phyloP scores from a whole-genome alignment of 352 stramenopile genomes.

The Blastocystis sp. region DNA sequence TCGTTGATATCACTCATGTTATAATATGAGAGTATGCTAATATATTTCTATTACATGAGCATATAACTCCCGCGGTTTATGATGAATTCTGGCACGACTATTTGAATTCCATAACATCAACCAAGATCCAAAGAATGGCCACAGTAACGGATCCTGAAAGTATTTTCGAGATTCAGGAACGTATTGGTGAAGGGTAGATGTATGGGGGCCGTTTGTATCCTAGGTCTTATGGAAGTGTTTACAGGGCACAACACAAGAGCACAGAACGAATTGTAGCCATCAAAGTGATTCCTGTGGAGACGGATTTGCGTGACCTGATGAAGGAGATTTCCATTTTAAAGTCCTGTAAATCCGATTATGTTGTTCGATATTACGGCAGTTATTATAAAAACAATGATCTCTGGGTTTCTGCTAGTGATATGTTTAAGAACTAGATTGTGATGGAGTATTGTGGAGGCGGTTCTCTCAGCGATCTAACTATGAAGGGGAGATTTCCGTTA shows the following conservation, averaged over 20 bases:
- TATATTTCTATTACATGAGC: not conserved
- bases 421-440: constrained; percentile 56
- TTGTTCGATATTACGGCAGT: constrained; percentile 64
- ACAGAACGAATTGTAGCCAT: constrained; percentile 9
- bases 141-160: not conserved
- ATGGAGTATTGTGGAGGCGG: constrained; percentile 65
- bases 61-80: not conserved
- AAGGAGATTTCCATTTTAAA: constrained; percentile 65
- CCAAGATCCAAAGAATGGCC: not conserved
- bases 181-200: constrained; percentile 19
- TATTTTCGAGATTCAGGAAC: constrained; percentile 21
- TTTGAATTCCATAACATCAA: not conserved
- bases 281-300: constrained; percentile 61
- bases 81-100: not conserved
- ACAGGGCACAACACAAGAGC: not conserved
- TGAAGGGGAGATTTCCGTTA: constrained; percentile 7
- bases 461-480: constrained; percentile 63
- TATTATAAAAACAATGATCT: constrained; percentile 61
- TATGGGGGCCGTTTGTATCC: not conserved
- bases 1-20: not conserved
- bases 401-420: not conserved
- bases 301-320: not conserved
- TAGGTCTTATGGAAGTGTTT: constrained; percentile 59
- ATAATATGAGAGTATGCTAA: not conserved
- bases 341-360: constrained; percentile 60